phyloP scores from a whole-genome alignment of 2,329 filamentous ascomycete genomes.

The Zasmidium citrigriseum region DNA sequence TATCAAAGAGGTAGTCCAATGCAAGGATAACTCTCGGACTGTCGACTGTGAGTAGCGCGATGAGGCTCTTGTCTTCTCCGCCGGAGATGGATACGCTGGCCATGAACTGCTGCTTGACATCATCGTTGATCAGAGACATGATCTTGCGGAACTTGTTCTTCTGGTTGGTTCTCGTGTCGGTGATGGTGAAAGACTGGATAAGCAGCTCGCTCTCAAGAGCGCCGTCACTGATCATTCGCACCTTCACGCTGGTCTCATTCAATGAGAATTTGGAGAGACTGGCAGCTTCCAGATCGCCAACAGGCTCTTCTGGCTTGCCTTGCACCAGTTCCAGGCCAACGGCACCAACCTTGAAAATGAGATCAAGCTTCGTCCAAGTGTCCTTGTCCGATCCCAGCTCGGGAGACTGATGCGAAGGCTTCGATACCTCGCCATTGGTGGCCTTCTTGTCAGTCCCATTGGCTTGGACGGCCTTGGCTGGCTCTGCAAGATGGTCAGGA shows the following conservation, averaged over 20 bases:
- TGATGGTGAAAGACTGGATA: conserved; percentile 91
- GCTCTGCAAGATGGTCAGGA: conserved; percentile 55
- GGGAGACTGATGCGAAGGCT: conserved; percentile 48
- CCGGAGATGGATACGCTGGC: conserved; percentile 91
- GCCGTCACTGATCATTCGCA: conserved; percentile 88
- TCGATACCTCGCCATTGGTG: conserved; percentile 17
- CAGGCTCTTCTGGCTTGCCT: conserved; percentile 71
- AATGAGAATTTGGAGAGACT: conserved; percentile 93
- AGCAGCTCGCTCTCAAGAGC: conserved; percentile 90
- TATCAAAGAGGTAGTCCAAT: conserved; percentile 88
- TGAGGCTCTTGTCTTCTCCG: conserved; percentile 75
- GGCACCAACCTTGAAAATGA: conserved; percentile 85
- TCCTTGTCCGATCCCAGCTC: conserved; percentile 69
- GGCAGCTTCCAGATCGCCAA: conserved; percentile 74
- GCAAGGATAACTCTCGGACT: conserved; percentile 94
- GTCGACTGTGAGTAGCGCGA: conserved; percentile 90
- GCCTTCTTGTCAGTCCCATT: conserved; percentile 38
- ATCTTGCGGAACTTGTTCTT: conserved; percentile 97
- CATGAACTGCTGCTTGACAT: conserved; percentile 95
- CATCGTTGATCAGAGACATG: conserved; percentile 94
- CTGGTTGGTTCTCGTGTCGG: conserved; percentile 84
- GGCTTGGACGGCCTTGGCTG: conserved; percentile 51
- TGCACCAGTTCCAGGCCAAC: conserved; percentile 86
- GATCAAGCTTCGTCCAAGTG: conserved; percentile 89
- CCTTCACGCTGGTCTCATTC: conserved; percentile 87